Evolutionary conservation across 495 filamentous ascomycete species (phyloP), one percentile per base, ranked within the genome.

Genomic region (Amphirosellinia nigrospora): DNA sequence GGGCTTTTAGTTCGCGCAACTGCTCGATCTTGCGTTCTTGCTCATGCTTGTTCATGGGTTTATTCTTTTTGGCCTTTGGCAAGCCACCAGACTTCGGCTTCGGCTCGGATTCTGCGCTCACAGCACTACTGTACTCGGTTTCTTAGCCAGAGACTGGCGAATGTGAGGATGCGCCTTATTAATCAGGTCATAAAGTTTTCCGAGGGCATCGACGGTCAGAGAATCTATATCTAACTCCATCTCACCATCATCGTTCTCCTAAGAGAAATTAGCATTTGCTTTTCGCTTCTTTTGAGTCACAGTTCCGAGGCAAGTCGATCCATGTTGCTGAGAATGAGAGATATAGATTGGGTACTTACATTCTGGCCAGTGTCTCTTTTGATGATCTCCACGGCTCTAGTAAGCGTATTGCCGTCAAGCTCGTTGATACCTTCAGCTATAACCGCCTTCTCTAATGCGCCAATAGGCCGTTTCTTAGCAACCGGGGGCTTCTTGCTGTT

Each of bases 21-120:
- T 92, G 87, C 63, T 89, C 87, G 77, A 99, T 97, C 73, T 91
- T 91, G 10, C 90, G 89, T 77, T 98, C 94, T 80, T 99, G 96
- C 81, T 99, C 95, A 26, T 82, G 84, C 79, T 94, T 95, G 83
- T 91, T 95, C 96, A 98, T 99, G 0, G 96, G 96, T 85, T 98
- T 98, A 82, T 99, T 97, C 86, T 99, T 99, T 84, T 97, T 97
- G 19, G 91, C 87, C 80, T 93, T 93, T 16, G 75, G 73, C n/a
- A 74, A 84, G 64, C 74, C 82, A 55, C 72, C 69, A 15, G 70
- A 58, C 68, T 64, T 72, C 7, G 68, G 21, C 16, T 80, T 73
- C 0, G 76, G 75, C 19, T 79, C 74, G 0, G 72, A 63, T 4
- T 75, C 75, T 32, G 66, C 11, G 48, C 39, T 70, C n/a, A 59